phyloP scores from a whole-genome alignment of 2,329 filamentous ascomycete genomes.

The Sporothrix euskadiensis region DNA sequence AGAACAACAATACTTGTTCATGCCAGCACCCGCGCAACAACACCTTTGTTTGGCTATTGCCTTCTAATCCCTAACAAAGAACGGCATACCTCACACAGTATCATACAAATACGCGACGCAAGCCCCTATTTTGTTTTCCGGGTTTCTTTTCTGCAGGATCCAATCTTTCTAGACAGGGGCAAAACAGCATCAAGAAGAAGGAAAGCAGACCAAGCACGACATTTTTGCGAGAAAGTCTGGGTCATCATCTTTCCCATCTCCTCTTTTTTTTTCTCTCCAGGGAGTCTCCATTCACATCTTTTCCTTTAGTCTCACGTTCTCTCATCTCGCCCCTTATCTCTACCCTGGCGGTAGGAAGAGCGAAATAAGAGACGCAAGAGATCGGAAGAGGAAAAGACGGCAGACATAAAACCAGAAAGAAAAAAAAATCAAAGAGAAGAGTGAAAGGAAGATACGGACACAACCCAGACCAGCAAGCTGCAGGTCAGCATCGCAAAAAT shows the following conservation, averaged over 20 bases:
- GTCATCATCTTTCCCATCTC: neutral
- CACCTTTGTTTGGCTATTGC: neutral
- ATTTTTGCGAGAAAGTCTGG: neutral
- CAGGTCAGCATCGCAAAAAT: neutral
- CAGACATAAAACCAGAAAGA: neutral
- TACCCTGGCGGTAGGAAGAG: conserved; percentile 7
- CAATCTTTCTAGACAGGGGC: conserved; percentile 3
- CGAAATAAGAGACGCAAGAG: neutral
- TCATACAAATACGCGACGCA: neutral
- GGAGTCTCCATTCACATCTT: neutral
- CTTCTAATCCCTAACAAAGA: neutral
- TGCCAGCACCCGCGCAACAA: neutral
- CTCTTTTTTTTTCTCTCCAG: neutral
- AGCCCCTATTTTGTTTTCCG: neutral
- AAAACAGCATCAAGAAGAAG: neutral
- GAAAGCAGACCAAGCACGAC: conserved; percentile 1
- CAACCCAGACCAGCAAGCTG: neutral
- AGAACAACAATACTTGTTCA: conserved; percentile 2
- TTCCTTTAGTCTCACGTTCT: neutral
- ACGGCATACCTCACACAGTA: neutral
- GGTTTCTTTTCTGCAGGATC: neutral
- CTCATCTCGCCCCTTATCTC: conserved; percentile 9
- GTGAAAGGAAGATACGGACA: neutral
- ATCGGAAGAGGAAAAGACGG: neutral
- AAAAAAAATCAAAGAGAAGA: neutral